Conservation (phyloP, 129 eudicot species). For the Ambrosia trifida region DNA sequence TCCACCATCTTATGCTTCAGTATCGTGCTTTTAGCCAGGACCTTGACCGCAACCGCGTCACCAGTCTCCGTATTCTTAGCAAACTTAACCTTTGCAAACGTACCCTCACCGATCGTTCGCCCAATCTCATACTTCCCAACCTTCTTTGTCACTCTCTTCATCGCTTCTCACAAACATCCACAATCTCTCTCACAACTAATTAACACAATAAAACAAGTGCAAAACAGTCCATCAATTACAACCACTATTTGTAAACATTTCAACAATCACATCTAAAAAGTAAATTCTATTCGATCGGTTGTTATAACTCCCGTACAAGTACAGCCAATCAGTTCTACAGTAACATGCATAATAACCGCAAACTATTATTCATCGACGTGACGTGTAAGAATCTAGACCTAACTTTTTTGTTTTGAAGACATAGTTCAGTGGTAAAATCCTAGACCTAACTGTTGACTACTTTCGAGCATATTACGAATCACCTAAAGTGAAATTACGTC, state of each 20-base stretch:
- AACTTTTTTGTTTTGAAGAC: neutral
- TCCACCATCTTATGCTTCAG: conserved; percentile 95
- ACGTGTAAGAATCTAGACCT: conserved; percentile 7
- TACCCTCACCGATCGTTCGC: conserved; percentile 87
- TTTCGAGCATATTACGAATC: conserved; percentile 12
- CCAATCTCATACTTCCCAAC: conserved; percentile 95
- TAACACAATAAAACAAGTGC: neutral
- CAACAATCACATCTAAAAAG: neutral
- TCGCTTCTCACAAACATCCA: conserved; percentile 43
- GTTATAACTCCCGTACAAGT: neutral
- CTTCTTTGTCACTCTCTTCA: conserved; percentile 58
- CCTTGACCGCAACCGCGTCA: conserved; percentile 80
- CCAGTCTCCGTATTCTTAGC: conserved; percentile 76
- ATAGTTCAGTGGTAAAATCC: too few relatives aligned
- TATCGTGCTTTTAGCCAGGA: conserved; percentile 79
- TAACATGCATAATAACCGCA: conserved; percentile 11
- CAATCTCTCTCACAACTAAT: conserved; percentile 20
- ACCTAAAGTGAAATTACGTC: conserved; percentile 4
- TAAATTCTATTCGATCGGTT: neutral
- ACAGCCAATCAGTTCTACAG: conserved; percentile 16
- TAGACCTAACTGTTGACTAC: conserved; percentile 5
- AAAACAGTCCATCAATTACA: conserved; percentile 1
- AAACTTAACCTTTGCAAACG: conserved; percentile 91
- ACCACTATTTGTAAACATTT: neutral
- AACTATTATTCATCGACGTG: neutral